Percentiles rank a stretch among this genome's conserved stretches.
These are phyloP conservation scores for Colletotrichum sansevieriae DNA, from an alignment of 2,329 filamentous ascomycete species.

Conservation along the genomic window DNA sequence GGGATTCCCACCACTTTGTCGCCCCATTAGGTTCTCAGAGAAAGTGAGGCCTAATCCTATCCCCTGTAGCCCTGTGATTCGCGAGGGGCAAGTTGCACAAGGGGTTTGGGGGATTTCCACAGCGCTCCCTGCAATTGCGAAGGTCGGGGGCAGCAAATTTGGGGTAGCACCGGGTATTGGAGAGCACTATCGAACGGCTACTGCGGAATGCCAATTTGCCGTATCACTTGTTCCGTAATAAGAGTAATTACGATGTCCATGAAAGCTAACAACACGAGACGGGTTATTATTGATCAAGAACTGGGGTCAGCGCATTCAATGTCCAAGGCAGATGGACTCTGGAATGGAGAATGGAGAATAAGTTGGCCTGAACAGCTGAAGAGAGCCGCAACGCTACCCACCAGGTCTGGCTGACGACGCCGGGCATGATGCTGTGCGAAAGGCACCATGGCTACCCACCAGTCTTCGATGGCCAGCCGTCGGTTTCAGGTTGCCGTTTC, in stretches of 20 bases:
- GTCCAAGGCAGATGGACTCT: background rate
- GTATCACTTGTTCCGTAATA: background rate
- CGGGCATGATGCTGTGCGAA: constrained; percentile 2
- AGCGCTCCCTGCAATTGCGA: constrained; percentile 1
- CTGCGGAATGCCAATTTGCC: constrained; percentile 26
- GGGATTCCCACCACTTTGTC: constrained; percentile 15
- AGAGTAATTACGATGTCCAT: constrained; percentile 6
- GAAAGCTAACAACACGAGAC: constrained; percentile 1
- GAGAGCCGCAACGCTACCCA: constrained; percentile 12
- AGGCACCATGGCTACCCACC: background rate
- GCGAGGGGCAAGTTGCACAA: constrained; percentile 28
- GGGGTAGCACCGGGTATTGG: constrained; percentile 1
- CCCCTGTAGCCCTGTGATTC: constrained; percentile 32
- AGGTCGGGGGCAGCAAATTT: constrained; percentile 6
- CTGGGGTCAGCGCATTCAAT: background rate
- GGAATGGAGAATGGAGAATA: too few relatives aligned
- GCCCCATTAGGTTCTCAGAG: constrained; percentile 1
- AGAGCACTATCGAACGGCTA: constrained; percentile 16
- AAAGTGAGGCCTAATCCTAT: constrained; percentile 12
- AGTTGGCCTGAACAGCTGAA: constrained; percentile 8
- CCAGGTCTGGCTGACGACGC: constrained; percentile 1
- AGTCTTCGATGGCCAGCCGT: background rate
- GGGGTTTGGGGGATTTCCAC: constrained; percentile 8
- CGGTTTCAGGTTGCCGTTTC: constrained; percentile 10
- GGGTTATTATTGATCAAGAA: background rate